A percentile compares a stretch with the other conserved stretches of the same genome.
Conservation (phyloP, 1,284 basidiomycete species). For the Phlebopus sp. region DNA sequence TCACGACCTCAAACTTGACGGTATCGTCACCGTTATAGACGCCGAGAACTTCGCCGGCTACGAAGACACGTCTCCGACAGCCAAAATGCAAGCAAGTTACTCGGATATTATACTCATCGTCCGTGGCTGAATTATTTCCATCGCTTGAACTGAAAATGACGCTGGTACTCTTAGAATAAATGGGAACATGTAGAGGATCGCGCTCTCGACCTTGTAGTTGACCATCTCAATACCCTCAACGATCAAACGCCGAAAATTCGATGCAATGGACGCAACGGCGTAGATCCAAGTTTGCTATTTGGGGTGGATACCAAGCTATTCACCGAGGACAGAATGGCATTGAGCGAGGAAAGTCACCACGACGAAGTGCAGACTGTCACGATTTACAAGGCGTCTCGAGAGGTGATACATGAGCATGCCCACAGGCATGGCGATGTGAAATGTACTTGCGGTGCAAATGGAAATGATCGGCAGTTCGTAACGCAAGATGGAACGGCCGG, state of each 20-base stretch:
- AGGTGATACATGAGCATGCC: slow-evolving; percentile 27
- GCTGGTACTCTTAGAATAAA: slow-evolving; percentile 60
- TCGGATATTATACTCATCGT: slow-evolving; percentile 86
- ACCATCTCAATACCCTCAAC: slow-evolving; percentile 86
- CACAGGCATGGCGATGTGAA: slow-evolving; percentile 30
- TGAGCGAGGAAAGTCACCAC: slow-evolving; percentile 46
- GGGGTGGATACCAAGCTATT: slow-evolving; percentile 82
- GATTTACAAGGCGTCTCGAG: slow-evolving; percentile 45
- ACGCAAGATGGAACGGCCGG: neutral
- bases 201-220: slow-evolving; percentile 75
- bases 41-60: slow-evolving; percentile 88
- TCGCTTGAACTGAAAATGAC: slow-evolving; percentile 7
- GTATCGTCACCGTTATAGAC: slow-evolving; percentile 86
- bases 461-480: slow-evolving; percentile 3
- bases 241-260: slow-evolving; percentile 83
- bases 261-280: slow-evolving; percentile 60
- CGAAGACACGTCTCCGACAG: slow-evolving; percentile 85
- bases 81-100: slow-evolving; percentile 91
- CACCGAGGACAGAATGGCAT: slow-evolving; percentile 30
- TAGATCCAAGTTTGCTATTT: slow-evolving; percentile 77
- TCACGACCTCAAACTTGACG: slow-evolving; percentile 78
- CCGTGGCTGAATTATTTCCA: slow-evolving; percentile 27
- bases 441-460: slow-evolving; percentile 13
- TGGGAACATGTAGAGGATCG: slow-evolving; percentile 81
- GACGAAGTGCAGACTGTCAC: slow-evolving; percentile 83